Evolutionary conservation across 257 asterid species (phyloP), one percentile per base, ranked within the genome.

Genomic region (Scutellaria baicalensis): DNA sequence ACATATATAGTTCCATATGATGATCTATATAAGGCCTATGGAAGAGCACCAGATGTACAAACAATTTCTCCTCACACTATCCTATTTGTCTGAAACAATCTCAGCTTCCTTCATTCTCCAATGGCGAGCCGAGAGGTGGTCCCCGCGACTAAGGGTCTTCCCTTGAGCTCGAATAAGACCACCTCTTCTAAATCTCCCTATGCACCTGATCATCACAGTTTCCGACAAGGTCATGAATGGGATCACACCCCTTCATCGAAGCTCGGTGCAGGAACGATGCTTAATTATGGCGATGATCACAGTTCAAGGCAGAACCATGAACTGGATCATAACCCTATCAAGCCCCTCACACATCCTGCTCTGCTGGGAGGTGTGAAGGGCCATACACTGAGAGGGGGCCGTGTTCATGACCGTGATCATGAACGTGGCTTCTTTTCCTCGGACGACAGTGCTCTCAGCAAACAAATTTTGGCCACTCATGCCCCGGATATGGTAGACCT

Each of bases 381-480:
- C 16, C 51, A 35, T 45, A 8, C 3, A 49, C 33, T 27, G n/a
- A 27, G 33, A 5, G 33, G 33, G 33, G 33, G 4, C 33, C 33
- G n/a, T n/a, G n/a, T n/a, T n/a, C 33, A 3, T 23, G 0, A 23
- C 3, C 31, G 3, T 23, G 0, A 23, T 23, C 31, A 3, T 27
- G 33, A 27, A 4, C 70, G 77, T 0, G 60, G 69, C 45, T 60
- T 71, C 70, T 71, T 71, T 18, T 71, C 76, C 45, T 71, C 76
- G 0, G 76, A 71, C 17, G 76, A 71, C 1, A 44, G 36, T 0
- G 76, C 76, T 36, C 76, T 71, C 63, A 50, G 38, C 64, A 61
- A 71, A 69, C 76, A 71, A 23, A 61, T 71, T 20, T 64, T 60
- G 2, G 70, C 70, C 56, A 71, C 76, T 49, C 76, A 71, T 52